These are phyloP conservation scores for Bauhinia variegata DNA, from an alignment of 306 rosid genomes.

Conservation along the genomic window DNA sequence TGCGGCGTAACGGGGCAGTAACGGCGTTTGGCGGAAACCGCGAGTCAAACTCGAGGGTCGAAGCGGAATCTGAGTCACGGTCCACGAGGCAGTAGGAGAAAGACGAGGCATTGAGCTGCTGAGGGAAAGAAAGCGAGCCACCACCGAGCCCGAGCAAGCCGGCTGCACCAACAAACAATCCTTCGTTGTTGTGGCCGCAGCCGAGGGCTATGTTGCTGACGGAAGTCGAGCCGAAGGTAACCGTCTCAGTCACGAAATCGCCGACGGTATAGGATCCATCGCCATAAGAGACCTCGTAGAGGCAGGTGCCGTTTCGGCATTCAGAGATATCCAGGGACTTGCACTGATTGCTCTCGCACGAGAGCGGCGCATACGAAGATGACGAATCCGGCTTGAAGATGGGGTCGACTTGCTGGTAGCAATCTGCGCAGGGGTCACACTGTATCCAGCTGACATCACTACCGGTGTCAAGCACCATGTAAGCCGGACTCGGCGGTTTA, in stretches of 20 bases:
- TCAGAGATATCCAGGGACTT: conserved; percentile 70
- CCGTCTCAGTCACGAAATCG: conserved; percentile 73
- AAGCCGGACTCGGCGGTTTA: conserved; percentile 62
- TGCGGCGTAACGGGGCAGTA: conserved; percentile 65
- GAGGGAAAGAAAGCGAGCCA: conserved; percentile 71
- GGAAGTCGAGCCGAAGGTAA: conserved; percentile 55
- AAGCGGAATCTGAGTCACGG: conserved; percentile 76
- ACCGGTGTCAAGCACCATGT: conserved; percentile 88
- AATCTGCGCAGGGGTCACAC: conserved; percentile 88
- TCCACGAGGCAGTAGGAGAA: conserved; percentile 87
- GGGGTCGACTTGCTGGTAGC: conserved; percentile 87
- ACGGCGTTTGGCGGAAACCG: conserved; percentile 59
- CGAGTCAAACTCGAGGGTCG: conserved; percentile 75
- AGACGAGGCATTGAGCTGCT: conserved; percentile 72
- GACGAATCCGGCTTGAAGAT: conserved; percentile 73
- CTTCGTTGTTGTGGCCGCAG: conserved; percentile 88
- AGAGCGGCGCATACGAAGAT: conserved; percentile 54
- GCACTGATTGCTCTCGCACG: conserved; percentile 64
- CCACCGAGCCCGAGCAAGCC: conserved; percentile 93
- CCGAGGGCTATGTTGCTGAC: conserved; percentile 63
- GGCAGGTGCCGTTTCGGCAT: conserved; percentile 77
- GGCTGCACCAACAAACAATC: conserved; percentile 81
- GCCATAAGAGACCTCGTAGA: conserved; percentile 88
- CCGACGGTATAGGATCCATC: conserved; percentile 96
- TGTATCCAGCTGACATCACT: conserved; percentile 98